phyloP scores from a whole-genome alignment of 2,329 filamentous ascomycete species.

The Daldinia eschscholtzii region DNA sequence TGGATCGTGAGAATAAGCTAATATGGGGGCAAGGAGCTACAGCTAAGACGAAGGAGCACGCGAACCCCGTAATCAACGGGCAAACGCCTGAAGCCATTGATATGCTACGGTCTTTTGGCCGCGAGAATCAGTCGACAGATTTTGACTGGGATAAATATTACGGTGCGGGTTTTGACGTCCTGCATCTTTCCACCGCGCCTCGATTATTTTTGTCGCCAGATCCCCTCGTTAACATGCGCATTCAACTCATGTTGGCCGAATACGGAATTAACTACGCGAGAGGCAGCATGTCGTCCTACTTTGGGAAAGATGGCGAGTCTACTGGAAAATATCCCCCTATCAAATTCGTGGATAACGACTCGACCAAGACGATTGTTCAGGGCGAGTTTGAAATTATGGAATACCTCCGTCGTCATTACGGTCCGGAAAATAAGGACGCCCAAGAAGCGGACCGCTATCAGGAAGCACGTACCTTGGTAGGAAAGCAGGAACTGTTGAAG shows the following conservation, averaged over 20 bases:
- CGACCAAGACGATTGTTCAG: slow-evolving; percentile 59
- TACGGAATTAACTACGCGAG: slow-evolving; percentile 60
- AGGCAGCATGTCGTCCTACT: slow-evolving; percentile 52
- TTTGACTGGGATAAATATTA: slow-evolving; percentile 84
- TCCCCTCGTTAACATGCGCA: slow-evolving; percentile 60
- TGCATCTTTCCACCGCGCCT: slow-evolving; percentile 71
- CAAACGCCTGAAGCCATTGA: slow-evolving; percentile 72
- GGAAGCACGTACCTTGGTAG: slow-evolving; percentile 52
- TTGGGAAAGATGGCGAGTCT: slow-evolving; percentile 47
- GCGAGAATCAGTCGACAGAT: slow-evolving; percentile 80
- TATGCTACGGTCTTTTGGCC: slow-evolving; percentile 84
- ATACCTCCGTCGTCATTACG: slow-evolving; percentile 70
- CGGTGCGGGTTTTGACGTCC: slow-evolving; percentile 84
- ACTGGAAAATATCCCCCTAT: slow-evolving; percentile 54
- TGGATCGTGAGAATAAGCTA: slow-evolving; percentile 70
- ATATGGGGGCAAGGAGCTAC: slow-evolving; percentile 96
- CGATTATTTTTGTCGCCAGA: slow-evolving; percentile 66
- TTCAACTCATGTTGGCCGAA: slow-evolving; percentile 65
- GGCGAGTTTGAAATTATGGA: slow-evolving; percentile 68
- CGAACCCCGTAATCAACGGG: slow-evolving; percentile 76
- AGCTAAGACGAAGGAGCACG: slow-evolving; percentile 71
- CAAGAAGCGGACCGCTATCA: too few relatives aligned
- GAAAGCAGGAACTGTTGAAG: slow-evolving; percentile 52
- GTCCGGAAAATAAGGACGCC: slow-evolving; percentile 48
- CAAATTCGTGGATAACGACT: slow-evolving; percentile 69